A percentile compares a stretch with the other conserved stretches of the same genome.
These are phyloP conservation scores for Collybia sordida DNA, from an alignment of 768 basidiomycete genomes.

Conservation along the genomic window DNA sequence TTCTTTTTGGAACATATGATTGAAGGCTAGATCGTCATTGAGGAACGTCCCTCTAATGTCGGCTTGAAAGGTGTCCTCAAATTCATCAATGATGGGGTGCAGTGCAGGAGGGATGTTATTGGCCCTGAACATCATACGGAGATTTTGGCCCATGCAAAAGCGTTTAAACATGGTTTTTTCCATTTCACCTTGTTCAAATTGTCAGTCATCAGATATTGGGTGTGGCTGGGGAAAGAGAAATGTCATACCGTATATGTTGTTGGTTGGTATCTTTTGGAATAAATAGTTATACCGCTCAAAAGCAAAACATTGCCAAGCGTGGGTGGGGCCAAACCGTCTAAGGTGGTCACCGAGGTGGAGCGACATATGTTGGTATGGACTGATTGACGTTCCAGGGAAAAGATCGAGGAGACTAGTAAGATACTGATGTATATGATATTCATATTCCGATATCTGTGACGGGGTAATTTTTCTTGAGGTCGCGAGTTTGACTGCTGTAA, in stretches of 20 bases:
- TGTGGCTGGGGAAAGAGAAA: background rate
- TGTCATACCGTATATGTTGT: conserved; percentile 28
- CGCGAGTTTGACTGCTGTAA: conserved; percentile 30
- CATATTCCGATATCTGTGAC: conserved; percentile 20
- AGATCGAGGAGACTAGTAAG: conserved; percentile 25
- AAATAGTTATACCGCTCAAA: conserved; percentile 35
- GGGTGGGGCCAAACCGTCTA: conserved; percentile 31
- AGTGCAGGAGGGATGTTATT: background rate
- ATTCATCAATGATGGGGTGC: background rate
- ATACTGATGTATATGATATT: conserved; percentile 29
- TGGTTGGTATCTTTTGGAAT: conserved; percentile 27
- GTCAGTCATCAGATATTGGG: background rate
- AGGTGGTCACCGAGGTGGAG: conserved; percentile 34
- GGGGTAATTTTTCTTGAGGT: conserved; percentile 19
- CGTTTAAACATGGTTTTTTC: conserved; percentile 24
- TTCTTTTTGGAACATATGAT: conserved; percentile 1
- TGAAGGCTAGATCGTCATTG: conserved; percentile 10
- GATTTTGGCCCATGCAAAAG: conserved; percentile 21
- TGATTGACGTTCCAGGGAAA: conserved; percentile 25
- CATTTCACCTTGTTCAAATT: conserved; percentile 20
- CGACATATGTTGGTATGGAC: conserved; percentile 38
- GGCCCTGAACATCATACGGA: conserved; percentile 12
- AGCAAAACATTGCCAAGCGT: conserved; percentile 33
- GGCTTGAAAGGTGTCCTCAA: conserved; percentile 4
- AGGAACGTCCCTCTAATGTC: conserved; percentile 15